Base-by-base conservation (phyloP, 805 yeast genomes). In the Wickerhamomyces silvicola region DNA sequence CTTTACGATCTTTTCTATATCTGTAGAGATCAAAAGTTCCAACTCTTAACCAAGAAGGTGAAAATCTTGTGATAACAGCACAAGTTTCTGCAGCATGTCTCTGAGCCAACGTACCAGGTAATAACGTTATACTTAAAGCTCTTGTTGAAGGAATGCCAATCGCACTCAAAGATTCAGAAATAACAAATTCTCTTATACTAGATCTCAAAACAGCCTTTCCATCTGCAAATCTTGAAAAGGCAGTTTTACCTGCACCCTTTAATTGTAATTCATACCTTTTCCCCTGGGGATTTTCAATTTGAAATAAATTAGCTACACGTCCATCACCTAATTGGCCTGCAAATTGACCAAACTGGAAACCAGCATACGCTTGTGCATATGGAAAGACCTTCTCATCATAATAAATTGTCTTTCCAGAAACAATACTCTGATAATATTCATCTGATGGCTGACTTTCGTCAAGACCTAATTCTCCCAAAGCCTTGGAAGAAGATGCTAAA, bases 301-400 rank as follows among this genome's bases (percentile, higher is more conserved):
- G 90, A 59, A 90, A 88, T 27, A 90, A 59, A 48, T 82, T 85
- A 6, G 79, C 71, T 2, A 86, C 96, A 38, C 98, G 64, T 1
- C 98, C 98, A 55, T 90, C 98, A 6, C 98, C 98, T 39, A 90
- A 62, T 56, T 92, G 98, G 2, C 97, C 97, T 0, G 97, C 97
- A 74, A 90, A 90, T 42, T 74, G 75, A 3, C 98, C 97, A 63
- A 92, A 90, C 52, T 90, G 98, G 68, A 81, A 86, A 1, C 98
- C 98, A 2, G 97, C 95, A 56, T 90, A 90, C 0, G 90, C 84
- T 55, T 82, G 88, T 10, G 96, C 75, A 57, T 82, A 90, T 0
- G 98, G 97, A 43, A 74, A 75, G 1, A 81, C 69, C 6, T 52
- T 48, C 7, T 50, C 50, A 20, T 66, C 64, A 12, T 61, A 60